Conservation (phyloP, 208 protist species). For the Crithidia thermophila region DNA sequence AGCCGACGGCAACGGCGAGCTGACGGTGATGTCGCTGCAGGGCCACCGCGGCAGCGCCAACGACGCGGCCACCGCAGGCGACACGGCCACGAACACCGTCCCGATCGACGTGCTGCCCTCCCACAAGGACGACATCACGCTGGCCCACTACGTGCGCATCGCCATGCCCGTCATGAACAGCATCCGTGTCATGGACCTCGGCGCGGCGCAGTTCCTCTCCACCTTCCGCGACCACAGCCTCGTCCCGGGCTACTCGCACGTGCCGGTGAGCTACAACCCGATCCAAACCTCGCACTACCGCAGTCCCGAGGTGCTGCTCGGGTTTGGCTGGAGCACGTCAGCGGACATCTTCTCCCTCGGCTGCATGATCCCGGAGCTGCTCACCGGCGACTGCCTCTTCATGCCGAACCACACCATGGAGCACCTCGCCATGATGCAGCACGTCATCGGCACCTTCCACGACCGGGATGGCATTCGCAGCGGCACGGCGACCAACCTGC, state of each 20-base stretch:
- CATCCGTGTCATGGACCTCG: constrained; percentile 81
- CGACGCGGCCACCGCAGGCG: background rate
- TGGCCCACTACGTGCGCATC: constrained; percentile 41
- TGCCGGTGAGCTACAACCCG: constrained; percentile 60
- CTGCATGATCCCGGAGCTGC: constrained; percentile 83
- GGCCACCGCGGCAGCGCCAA: background rate
- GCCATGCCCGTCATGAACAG: constrained; percentile 59
- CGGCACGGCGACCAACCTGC: constrained; percentile 23
- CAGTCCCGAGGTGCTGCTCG: constrained; percentile 80
- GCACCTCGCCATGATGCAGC: constrained; percentile 80
- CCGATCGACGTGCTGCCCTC: constrained; percentile 21
- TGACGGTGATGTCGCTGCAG: constrained; percentile 6
- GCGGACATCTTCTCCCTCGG: constrained; percentile 84
- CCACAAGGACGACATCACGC: constrained; percentile 23
- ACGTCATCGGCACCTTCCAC: constrained; percentile 71
- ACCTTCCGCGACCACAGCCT: constrained; percentile 41
- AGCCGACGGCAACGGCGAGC: background rate
- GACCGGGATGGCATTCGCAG: constrained; percentile 24
- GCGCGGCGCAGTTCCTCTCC: constrained; percentile 57
- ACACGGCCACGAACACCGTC: constrained; percentile 22
- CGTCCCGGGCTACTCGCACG: constrained; percentile 41
- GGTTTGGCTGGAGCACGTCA: constrained; percentile 63
- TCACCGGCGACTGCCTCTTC: constrained; percentile 77
- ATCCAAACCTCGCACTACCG: constrained; percentile 87
- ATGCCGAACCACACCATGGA: constrained; percentile 76